These are phyloP conservation scores for Achlya hypogyna DNA, from an alignment of 352 stramenopile species.

Conservation along the genomic window DNA sequence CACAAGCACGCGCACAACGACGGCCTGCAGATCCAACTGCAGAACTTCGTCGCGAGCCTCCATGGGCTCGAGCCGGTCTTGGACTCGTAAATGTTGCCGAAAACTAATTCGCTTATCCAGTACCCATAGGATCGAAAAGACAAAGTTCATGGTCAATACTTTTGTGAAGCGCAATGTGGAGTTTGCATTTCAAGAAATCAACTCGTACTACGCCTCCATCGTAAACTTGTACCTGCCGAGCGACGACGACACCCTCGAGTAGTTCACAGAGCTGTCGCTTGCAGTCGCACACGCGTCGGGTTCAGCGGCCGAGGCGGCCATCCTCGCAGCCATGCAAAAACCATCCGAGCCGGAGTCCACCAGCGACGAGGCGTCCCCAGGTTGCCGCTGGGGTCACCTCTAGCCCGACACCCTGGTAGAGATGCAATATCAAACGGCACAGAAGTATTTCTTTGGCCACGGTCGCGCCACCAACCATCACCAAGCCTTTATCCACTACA, in stretches of 20 bases:
- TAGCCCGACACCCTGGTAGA: background rate
- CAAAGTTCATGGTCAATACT: slow-evolving; percentile 68
- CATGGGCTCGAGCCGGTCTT: slow-evolving; percentile 44
- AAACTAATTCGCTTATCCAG: background rate
- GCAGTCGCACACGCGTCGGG: slow-evolving; percentile 31
- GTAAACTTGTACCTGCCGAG: background rate
- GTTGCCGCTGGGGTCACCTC: background rate
- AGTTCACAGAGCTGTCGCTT: slow-evolving; percentile 76
- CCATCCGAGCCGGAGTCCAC: background rate
- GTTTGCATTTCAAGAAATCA: slow-evolving; percentile 81
- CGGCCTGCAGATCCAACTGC: slow-evolving; percentile 55
- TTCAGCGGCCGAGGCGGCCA: slow-evolving; percentile 11
- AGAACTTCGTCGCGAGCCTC: slow-evolving; percentile 65
- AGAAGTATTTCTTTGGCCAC: slow-evolving; percentile 60
- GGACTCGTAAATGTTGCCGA: slow-evolving; percentile 17
- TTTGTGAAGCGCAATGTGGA: slow-evolving; percentile 64
- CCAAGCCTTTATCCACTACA: slow-evolving; percentile 47
- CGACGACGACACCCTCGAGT: background rate
- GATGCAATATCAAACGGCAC: slow-evolving; percentile 35
- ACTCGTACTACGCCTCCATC: slow-evolving; percentile 73
- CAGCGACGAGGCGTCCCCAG: background rate
- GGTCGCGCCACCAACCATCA: slow-evolving; percentile 27
- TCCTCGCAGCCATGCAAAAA: background rate
- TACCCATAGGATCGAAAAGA: slow-evolving; percentile 24
- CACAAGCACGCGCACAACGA: slow-evolving; percentile 30